Evolutionary conservation across 139 green algal species (phyloP), one percentile per base, ranked within the genome.

Genomic region (Tetradesmus lagerheimii): DNA sequence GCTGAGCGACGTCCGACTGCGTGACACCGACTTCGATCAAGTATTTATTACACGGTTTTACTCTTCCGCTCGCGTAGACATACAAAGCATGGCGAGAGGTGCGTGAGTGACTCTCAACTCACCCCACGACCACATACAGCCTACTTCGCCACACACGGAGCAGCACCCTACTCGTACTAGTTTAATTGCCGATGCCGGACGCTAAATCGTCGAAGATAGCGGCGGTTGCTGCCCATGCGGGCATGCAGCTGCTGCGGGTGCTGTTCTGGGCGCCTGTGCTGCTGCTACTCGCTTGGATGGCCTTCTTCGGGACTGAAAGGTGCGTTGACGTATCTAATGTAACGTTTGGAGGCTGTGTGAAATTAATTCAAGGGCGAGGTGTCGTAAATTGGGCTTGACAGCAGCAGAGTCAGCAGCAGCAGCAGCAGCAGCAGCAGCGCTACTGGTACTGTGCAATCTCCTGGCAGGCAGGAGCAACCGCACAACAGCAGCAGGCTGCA

Each of bases 221-320:
- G 50, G 50, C 31, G 0, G 39, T 81, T 39, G 78, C 78, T 20
- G 78, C 39, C 25, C 78, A 83, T 83, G 78, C 78, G 34, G 78
- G 25, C 39, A 35, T 64, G 38, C 47, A 83, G 38, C 78, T 83
- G 29, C 78, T 83, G 9, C 78, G 78, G 6, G 78, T 83, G 18
- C 79, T 87, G n/a, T 87, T 87, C 34, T 39, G 27, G 38, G 81
- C 81, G 1, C 81, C 81, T 8, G 29, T 87, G 47, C 45, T 87
- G 27, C 50, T 87, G 3, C 62, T 87, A 4, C 20, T 37, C 29
- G 62, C 45, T 37, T 87, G 81, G 81, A 76, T 87, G 81, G 39
- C 67, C 35, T 78, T 77, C 35, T 29, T 77, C 8, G 81, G 81
- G 12, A 77, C 50, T 0, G 31, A 87, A 27, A 39, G 81, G 37